Evolutionary conservation across 106 monocot genomes (phyloP), one percentile per base, ranked within the genome.

Genomic region (Alisma plantagoaquatica): DNA sequence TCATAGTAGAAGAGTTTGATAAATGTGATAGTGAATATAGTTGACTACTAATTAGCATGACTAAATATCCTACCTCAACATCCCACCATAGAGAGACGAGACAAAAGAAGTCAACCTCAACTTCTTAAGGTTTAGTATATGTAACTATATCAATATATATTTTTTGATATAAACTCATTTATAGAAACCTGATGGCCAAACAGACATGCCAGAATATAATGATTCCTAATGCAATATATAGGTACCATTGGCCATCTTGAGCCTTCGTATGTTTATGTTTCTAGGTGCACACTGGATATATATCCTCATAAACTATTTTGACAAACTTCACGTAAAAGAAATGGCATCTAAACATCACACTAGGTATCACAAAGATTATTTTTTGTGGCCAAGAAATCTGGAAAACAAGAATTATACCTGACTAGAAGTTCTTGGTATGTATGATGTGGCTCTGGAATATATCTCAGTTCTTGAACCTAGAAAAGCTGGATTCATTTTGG

Each of bases 201-300:
- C n/a, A n/a, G n/a, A n/a, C n/a, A n/a, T n/a, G 31, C 84, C 84
- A 56, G 89, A 96, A 35, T 96, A 84, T 81, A 76, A 96, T 66
- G 94, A 84, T 60, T 77, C 94, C 20, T 96, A 88, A 44, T 77
- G 26, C 94, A 96, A 59, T 96, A 96, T 63, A 96, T 96, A 27
- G 61, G 77, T 25, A 96, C 94, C 2, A 89, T 96, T 51, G 88
- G 94, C 38, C 75, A 89, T 72, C 83, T 96, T 31, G 94, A 96
- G 50, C 94, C 94, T 29, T 96, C 94, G 47, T 96, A 96, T 76
- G 94, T 96, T 29, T 46, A 96, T 88, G 65, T 96, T 96, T 61
- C 73, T 96, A 57, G 94, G 89, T 79, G 84, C 94, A 41, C 88
- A 96, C 32, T 63, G 84, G 8, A 96, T 96, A 44, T 62, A 96